Conservation (phyloP, 2,329 filamentous ascomycete species). For the Lizonia empirigonia region DNA sequence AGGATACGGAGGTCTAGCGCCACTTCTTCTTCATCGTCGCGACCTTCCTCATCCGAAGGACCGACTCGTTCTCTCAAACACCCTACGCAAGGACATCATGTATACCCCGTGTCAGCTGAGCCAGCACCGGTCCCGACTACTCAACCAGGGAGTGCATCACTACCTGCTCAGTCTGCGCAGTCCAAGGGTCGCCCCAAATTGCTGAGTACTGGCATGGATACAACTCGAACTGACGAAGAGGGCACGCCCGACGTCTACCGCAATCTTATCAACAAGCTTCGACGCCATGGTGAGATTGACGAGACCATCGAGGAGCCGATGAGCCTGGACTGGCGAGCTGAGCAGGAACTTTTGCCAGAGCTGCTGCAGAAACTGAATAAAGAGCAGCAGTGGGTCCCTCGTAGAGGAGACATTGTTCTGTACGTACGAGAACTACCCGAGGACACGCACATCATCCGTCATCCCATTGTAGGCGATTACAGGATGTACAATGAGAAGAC, state of each 20-base stretch:
- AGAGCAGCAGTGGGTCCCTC: conserved; percentile 59
- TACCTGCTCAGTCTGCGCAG: not conserved
- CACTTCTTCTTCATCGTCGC: conserved; percentile 10
- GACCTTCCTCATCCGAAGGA: not conserved
- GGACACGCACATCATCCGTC: conserved; percentile 38
- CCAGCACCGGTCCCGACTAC: not conserved
- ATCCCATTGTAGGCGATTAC: conserved; percentile 30
- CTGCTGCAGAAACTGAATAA: conserved; percentile 51
- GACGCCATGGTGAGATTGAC: conserved; percentile 49
- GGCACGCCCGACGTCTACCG: conserved; percentile 62
- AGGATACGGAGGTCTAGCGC: conserved; percentile 9
- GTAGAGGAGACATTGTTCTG: conserved; percentile 63
- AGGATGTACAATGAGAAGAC: conserved; percentile 27
- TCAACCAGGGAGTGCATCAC: not conserved
- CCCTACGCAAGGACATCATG: not conserved
- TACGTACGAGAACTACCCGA: conserved; percentile 50
- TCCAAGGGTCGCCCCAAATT: conserved; percentile 29
- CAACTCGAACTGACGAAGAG: conserved; percentile 54
- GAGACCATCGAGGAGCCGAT: conserved; percentile 55
- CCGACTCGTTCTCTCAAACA: not conserved
- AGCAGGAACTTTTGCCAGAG: conserved; percentile 51
- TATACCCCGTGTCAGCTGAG: not conserved
- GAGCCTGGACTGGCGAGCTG: conserved; percentile 63
- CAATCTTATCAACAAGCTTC: conserved; percentile 56
- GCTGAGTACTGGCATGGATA: conserved; percentile 26